phyloP scores from a whole-genome alignment of 2,329 filamentous ascomycete species.

The Mollisiaceae sp. region DNA sequence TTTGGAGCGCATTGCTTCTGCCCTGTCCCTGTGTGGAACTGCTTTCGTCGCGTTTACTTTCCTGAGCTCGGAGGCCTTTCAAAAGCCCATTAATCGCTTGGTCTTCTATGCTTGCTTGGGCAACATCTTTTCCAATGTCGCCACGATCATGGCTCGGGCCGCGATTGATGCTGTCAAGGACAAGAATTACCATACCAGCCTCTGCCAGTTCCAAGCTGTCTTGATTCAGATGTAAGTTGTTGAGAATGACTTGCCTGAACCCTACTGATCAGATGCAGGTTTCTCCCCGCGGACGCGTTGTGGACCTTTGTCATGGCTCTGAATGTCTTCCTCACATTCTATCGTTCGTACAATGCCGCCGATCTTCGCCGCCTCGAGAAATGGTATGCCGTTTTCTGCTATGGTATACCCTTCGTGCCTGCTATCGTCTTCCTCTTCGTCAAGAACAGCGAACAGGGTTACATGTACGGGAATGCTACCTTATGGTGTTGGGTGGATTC shows the following conservation, averaged over 20 bases:
- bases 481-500: constrained; percentile 81
- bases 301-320: constrained; percentile 84
- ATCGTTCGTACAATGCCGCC: constrained; percentile 70
- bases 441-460: constrained; percentile 54
- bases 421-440: constrained; percentile 72
- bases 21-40: constrained; percentile 73
- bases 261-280: constrained; percentile 54
- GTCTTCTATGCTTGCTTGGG: constrained; percentile 85
- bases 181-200: constrained; percentile 1
- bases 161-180: constrained; percentile 50
- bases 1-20: constrained; percentile 71
- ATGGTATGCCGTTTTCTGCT: constrained; percentile 71
- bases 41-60: constrained; percentile 77
- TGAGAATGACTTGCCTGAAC: neutral
- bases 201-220: constrained; percentile 76
- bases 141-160: constrained; percentile 72
- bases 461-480: constrained; percentile 75
- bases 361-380: constrained; percentile 71
- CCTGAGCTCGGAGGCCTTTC: constrained; percentile 59
- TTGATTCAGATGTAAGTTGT: constrained; percentile 77
- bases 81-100: constrained; percentile 85
- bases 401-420: constrained; percentile 74
- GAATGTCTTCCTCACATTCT: constrained; percentile 84
- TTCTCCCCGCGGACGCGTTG: constrained; percentile 75
- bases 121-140: constrained; percentile 78